Evolutionary conservation across 2,329 filamentous ascomycete species (phyloP).

Genomic region (Boeremia lycopersici): DNA sequence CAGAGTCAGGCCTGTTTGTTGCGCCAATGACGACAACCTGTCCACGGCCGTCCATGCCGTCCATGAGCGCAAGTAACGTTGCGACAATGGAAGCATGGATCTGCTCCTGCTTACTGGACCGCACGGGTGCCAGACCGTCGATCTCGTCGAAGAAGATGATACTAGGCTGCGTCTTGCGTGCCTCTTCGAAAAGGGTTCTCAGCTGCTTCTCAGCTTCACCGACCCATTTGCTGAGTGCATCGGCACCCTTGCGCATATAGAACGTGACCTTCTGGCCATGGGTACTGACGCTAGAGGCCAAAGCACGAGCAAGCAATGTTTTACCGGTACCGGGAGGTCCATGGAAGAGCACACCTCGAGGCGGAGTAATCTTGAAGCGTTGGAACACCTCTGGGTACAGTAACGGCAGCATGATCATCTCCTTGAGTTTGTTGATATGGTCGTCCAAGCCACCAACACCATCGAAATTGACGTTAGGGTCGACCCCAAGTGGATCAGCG

Average conservation of each 20-base stretch:
- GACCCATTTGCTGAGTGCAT: conserved; percentile 98
- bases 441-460: conserved; percentile 90
- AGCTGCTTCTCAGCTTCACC: conserved; percentile 97
- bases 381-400: conserved; percentile 94
- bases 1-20: conserved; percentile 96
- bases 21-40: conserved; percentile 98
- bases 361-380: conserved; percentile 90
- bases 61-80: conserved; percentile 57
- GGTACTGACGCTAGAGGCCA: conserved; percentile 87
- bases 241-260: conserved; percentile 98
- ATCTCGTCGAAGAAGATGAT: conserved; percentile 99
- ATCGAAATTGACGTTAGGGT: conserved; percentile 90
- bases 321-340: conserved; percentile 97
- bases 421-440: conserved; percentile 96
- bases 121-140: conserved; percentile 91
- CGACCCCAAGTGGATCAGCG: conserved; percentile 91
- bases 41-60: conserved; percentile 59
- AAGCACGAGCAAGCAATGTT: conserved; percentile 89
- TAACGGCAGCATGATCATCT: conserved; percentile 95
- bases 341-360: conserved; percentile 93
- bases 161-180: conserved; percentile 91
- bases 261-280: conserved; percentile 96
- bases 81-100: conserved; percentile 90
- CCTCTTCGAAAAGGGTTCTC: conserved; percentile 91
- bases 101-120: conserved; percentile 98